Conservation (phyloP, 2,329 filamentous ascomycete genomes). For the Cercospora beticola region DNA sequence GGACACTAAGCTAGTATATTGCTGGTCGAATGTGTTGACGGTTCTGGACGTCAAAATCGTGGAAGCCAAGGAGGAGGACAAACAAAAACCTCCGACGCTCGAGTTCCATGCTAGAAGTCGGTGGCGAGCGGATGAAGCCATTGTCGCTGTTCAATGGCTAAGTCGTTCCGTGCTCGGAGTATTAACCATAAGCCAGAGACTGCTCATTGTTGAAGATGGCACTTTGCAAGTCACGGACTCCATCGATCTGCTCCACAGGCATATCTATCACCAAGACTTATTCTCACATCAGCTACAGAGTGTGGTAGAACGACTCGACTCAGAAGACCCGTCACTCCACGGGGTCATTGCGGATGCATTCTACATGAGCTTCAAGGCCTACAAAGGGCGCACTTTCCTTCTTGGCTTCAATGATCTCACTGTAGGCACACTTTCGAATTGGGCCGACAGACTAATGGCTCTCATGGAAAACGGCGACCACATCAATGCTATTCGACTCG, state of each 20-base stretch:
- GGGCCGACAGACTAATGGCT: conserved; percentile 89
- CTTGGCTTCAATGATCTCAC: conserved; percentile 92
- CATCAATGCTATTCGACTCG: conserved; percentile 83
- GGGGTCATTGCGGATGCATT: conserved; percentile 96
- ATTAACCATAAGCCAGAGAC: conserved; percentile 87
- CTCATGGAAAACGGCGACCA: conserved; percentile 98
- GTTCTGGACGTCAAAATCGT: conserved; percentile 83
- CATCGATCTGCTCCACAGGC: conserved; percentile 86
- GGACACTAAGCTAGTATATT: conserved; percentile 88
- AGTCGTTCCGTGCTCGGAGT: conserved; percentile 89
- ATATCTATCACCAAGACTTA: conserved; percentile 86
- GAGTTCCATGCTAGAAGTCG: conserved; percentile 79
- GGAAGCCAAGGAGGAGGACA: conserved; percentile 54
- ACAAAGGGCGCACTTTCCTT: conserved; percentile 90
- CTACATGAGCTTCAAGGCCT: conserved; percentile 94
- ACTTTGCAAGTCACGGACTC: conserved; percentile 89
- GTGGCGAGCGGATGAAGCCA: conserved; percentile 92
- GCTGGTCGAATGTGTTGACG: conserved; percentile 97
- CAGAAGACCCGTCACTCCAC: conserved; percentile 85
- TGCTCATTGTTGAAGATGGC: conserved; percentile 88
- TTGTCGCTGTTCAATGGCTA: conserved; percentile 95
- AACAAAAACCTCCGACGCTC: conserved; percentile 75
- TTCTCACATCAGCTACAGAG: conserved; percentile 84
- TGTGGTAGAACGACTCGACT: conserved; percentile 84
- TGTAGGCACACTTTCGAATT: conserved; percentile 90